phyloP scores from a whole-genome alignment of 108 stramenopile species.

The Skeletonema tropicum region DNA sequence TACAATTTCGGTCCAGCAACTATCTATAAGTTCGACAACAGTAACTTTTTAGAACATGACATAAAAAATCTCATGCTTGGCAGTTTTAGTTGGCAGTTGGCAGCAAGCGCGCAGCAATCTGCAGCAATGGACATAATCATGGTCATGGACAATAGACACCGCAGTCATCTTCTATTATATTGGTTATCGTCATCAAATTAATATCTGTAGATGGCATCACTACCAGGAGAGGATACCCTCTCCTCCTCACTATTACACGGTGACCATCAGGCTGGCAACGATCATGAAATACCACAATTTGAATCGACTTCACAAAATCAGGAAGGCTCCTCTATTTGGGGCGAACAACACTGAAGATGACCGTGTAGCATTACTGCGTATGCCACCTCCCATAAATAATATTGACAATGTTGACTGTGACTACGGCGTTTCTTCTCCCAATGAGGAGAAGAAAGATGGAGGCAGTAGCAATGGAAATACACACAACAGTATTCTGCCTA shows the following conservation, averaged over 20 bases:
- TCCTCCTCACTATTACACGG: not conserved
- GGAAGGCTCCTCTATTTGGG: not conserved
- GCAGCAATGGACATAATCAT: no score
- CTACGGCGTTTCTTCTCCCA: not conserved
- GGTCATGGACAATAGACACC: no score
- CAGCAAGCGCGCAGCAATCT: no score
- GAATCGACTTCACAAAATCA: not conserved
- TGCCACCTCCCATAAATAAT: conserved; percentile 1
- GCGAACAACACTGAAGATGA: not conserved
- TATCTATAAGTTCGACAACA: no score
- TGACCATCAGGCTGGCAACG: not conserved
- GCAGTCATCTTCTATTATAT: not conserved
- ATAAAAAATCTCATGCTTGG: no score
- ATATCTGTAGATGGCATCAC: not conserved
- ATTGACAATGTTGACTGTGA: conserved; percentile 1
- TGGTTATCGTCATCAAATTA: no score
- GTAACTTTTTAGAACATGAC: no score
- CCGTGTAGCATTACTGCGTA: conserved; percentile 6
- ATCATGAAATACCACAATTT: not conserved
- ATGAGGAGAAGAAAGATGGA: conserved; percentile 4
- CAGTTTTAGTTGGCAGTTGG: no score
- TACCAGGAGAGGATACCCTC: not conserved
- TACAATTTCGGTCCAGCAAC: no score
- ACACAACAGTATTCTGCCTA: not conserved
- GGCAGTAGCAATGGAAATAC: not conserved